These are phyloP conservation scores for Pleurostoma richardsiae DNA, from an alignment of 2,329 filamentous ascomycete species.

Conservation along the genomic window DNA sequence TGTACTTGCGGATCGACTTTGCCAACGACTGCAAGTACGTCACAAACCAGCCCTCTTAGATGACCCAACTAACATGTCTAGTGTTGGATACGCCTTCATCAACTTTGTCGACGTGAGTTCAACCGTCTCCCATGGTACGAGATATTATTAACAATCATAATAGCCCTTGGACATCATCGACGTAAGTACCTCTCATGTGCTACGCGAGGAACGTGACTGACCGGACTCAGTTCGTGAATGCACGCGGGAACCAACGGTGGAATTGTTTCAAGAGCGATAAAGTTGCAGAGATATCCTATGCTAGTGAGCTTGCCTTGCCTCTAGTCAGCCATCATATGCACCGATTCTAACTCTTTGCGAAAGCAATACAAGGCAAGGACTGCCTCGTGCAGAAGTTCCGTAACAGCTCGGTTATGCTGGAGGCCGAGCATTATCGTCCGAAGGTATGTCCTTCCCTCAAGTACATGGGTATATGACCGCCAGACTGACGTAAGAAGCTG, in stretches of 20 bases:
- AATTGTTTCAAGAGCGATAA: conserved; percentile 80
- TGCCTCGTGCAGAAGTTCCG: conserved; percentile 92
- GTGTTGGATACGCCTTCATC: conserved; percentile 95
- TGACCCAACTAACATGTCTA: conserved; percentile 24
- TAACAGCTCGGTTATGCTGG: conserved; percentile 93
- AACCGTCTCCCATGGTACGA: neutral
- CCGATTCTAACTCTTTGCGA: conserved; percentile 17
- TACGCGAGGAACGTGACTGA: neutral
- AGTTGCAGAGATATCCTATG: conserved; percentile 86
- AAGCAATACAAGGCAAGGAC: conserved; percentile 87
- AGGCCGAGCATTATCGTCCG: conserved; percentile 74
- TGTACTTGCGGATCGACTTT: conserved; percentile 90
- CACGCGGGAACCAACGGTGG: conserved; percentile 69
- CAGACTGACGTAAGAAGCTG: conserved; percentile 30
- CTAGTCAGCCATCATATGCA: neutral
- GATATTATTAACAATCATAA: conserved; percentile 26
- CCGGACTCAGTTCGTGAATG: conserved; percentile 58
- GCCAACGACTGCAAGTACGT: conserved; percentile 78
- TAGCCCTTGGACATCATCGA: conserved; percentile 70
- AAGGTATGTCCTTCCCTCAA: conserved; percentile 50
- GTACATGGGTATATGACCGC: conserved; percentile 1
- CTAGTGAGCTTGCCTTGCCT: conserved; percentile 55
- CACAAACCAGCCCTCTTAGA: too few relatives aligned
- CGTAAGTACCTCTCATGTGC: conserved; percentile 38
- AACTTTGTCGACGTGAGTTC: conserved; percentile 76